These are phyloP conservation scores for Conticribra guillardii DNA, from an alignment of 108 stramenopile genomes.

Conservation along the genomic window DNA sequence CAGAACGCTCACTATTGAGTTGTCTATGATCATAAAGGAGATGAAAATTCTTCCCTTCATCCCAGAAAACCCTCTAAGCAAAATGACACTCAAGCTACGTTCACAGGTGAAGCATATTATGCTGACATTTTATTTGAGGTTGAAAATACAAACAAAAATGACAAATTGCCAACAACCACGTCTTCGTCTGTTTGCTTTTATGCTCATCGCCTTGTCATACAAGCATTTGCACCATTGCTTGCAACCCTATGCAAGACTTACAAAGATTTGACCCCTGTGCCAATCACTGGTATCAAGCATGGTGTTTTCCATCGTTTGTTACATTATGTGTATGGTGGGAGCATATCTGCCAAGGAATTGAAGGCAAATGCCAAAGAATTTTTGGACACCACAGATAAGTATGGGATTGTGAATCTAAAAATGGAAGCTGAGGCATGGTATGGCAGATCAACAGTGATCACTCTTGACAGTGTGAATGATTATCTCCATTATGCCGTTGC, in stretches of 20 bases:
- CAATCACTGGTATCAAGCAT: slow-evolving; percentile 19
- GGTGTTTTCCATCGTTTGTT: slow-evolving; percentile 12
- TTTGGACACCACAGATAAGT: slow-evolving; percentile 22
- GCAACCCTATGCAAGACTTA: neutral
- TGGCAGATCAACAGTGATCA: too few species aligned
- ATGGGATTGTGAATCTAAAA: slow-evolving; percentile 11
- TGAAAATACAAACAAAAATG: too few species aligned
- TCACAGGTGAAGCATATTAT: too few species aligned
- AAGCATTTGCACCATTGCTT: neutral
- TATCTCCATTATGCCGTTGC: too few species aligned
- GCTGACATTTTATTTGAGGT: too few species aligned
- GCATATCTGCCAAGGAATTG: slow-evolving; percentile 1
- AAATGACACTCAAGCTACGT: too few species aligned
- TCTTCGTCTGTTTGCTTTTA: too few species aligned
- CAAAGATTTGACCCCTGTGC: neutral
- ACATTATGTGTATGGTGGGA: slow-evolving; percentile 16
- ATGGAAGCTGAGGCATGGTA: slow-evolving; percentile 15
- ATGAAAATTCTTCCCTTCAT: neutral
- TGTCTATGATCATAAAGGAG: neutral
- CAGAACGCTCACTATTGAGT: neutral
- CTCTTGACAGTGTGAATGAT: too few species aligned
- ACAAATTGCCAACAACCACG: too few species aligned
- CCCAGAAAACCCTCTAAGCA: neutral
- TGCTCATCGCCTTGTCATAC: too few species aligned
- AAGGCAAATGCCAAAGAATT: slow-evolving; percentile 6